Evolutionary conservation across 257 asterid species (phyloP).

Genomic region (Galeopsis tetrahit): DNA sequence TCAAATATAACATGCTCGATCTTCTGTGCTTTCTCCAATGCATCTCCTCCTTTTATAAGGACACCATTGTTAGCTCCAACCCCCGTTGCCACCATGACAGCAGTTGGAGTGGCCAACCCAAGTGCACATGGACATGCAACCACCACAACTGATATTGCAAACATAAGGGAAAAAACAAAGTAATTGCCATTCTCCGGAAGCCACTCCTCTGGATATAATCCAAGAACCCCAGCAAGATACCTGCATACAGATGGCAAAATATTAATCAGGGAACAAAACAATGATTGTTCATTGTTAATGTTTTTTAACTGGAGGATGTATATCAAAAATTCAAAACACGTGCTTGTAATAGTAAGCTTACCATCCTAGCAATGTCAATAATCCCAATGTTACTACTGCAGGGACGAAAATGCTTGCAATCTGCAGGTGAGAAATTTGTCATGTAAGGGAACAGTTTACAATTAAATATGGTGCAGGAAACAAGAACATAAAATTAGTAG

Average conservation of each 20-base stretch:
- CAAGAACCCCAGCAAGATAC: conserved; percentile 84
- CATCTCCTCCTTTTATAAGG: conserved; percentile 98
- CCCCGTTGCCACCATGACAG: conserved; percentile 99
- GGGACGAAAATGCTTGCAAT: conserved; percentile 97
- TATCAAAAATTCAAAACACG: background rate
- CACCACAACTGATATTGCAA: conserved; percentile 92
- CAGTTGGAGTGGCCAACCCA: conserved; percentile 99
- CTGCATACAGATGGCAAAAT: conserved; percentile 43
- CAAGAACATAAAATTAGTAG: conserved; percentile 20
- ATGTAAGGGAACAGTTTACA: conserved; percentile 30
- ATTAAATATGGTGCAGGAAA: background rate
- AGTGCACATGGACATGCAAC: conserved; percentile 99
- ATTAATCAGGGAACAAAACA: background rate
- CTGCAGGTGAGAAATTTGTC: conserved; percentile 50
- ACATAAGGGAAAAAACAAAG: conserved; percentile 96
- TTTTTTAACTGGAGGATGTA: conserved; percentile 10
- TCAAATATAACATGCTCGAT: conserved; percentile 84
- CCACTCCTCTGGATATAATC: conserved; percentile 85
- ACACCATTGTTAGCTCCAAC: conserved; percentile 99
- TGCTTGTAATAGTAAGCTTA: conserved; percentile 44
- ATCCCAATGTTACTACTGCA: conserved; percentile 64
- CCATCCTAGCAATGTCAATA: conserved; percentile 90
- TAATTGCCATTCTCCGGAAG: conserved; percentile 79
- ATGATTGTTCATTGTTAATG: conserved; percentile 1
- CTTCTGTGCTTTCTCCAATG: conserved; percentile 94